Evolutionary conservation across 2,329 filamentous ascomycete species (phyloP).

Genomic region (Exophiala mesophila): DNA sequence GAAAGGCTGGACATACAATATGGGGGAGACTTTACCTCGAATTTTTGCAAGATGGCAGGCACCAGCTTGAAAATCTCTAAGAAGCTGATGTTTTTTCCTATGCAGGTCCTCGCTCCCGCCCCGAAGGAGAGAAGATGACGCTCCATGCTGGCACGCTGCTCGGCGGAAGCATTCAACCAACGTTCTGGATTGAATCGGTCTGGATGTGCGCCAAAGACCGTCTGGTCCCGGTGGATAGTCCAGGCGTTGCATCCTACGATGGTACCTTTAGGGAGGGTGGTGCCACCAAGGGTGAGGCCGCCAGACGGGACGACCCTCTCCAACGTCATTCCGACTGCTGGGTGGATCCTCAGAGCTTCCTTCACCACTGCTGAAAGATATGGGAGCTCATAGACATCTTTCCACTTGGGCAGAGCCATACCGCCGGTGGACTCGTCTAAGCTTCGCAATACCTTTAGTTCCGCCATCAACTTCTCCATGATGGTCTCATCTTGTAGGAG

Average conservation of each 20-base stretch:
- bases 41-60: conserved; percentile 21
- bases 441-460: conserved; percentile 3
- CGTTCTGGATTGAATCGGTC: conserved; percentile 54
- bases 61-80: conserved; percentile 28
- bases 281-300: conserved; percentile 30
- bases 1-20: not conserved
- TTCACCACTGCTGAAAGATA: conserved; percentile 32
- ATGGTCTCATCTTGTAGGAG: conserved; percentile 57
- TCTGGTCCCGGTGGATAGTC: conserved; percentile 38
- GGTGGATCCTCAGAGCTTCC: conserved; percentile 34
- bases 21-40: conserved; percentile 11
- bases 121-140: conserved; percentile 46
- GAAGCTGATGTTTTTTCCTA: conserved; percentile 26
- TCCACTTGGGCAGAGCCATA: conserved; percentile 45
- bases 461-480: conserved; percentile 9
- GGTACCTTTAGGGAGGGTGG: conserved; percentile 24
- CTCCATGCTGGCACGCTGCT: conserved; percentile 39
- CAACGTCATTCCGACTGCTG: conserved; percentile 31
- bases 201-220: conserved; percentile 37
- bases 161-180: conserved; percentile 55
- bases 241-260: conserved; percentile 43
- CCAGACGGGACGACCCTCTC: conserved; percentile 31
- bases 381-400: conserved; percentile 28
- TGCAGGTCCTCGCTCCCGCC: conserved; percentile 44
- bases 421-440: conserved; percentile 50